Evolutionary conservation across 441 rosid genomes (phyloP).

Genomic region (Capsella rubella): DNA sequence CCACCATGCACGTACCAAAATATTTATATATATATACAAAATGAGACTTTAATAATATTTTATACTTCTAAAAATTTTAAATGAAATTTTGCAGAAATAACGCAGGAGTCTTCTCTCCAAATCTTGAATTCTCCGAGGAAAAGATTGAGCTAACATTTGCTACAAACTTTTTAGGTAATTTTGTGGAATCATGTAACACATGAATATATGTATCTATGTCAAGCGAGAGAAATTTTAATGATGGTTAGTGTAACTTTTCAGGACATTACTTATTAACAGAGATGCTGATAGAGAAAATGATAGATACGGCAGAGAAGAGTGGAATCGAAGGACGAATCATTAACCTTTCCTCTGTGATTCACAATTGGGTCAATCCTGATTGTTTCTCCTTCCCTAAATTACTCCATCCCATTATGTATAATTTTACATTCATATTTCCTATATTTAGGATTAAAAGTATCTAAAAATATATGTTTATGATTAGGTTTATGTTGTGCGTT

Average conservation of each 20-base stretch:
- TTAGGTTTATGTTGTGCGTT: background rate
- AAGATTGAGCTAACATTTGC: slow-evolving; percentile 96
- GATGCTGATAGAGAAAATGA: slow-evolving; percentile 75
- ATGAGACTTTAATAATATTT: background rate
- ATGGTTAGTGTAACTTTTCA: slow-evolving; percentile 43
- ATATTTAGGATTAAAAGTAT: background rate
- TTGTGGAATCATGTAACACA: slow-evolving; percentile 12
- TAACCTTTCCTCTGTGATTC: slow-evolving; percentile 88
- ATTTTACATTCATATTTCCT: slow-evolving; percentile 6
- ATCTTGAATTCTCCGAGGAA: slow-evolving; percentile 88
- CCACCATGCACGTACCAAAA: slow-evolving; percentile 22
- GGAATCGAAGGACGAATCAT: slow-evolving; percentile 86
- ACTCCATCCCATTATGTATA: slow-evolving; percentile 73
- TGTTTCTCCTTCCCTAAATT: slow-evolving; percentile 65
- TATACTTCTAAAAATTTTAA: background rate
- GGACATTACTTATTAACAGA: slow-evolving; percentile 92
- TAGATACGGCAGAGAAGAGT: slow-evolving; percentile 69
- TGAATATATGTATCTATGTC: background rate
- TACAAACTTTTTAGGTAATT: slow-evolving; percentile 81
- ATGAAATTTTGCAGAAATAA: slow-evolving; percentile 69
- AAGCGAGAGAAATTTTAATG: slow-evolving; percentile 9
- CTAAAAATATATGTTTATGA: slow-evolving; percentile 1
- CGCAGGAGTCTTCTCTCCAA: slow-evolving; percentile 81
- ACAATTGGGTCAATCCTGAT: slow-evolving; percentile 78
- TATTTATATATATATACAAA: background rate